Percentiles rank a stretch among this genome's conserved stretches.
These are phyloP conservation scores for Citrus maxima DNA, from an alignment of 345 rosid genomes.

Conservation along the genomic window DNA sequence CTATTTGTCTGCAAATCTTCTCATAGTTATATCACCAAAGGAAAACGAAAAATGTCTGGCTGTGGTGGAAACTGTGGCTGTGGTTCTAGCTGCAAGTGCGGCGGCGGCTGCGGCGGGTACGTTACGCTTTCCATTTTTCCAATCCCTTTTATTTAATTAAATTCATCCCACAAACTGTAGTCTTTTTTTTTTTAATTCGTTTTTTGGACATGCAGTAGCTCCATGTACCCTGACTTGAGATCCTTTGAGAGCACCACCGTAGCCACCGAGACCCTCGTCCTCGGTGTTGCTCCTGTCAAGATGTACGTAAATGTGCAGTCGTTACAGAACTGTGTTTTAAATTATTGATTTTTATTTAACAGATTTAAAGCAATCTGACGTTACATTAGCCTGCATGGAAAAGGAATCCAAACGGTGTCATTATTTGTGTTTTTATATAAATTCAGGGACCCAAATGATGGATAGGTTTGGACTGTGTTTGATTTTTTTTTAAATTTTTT, in stretches of 20 bases:
- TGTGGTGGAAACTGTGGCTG: conserved; percentile 42
- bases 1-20: too few species aligned
- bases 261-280: conserved; percentile 27
- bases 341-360: too few species aligned
- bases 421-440: too few species aligned
- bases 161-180: too few species aligned
- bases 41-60: conserved; percentile 29
- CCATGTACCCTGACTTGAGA: conserved; percentile 45
- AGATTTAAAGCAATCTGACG: too few species aligned
- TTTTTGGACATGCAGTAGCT: conserved; percentile 16
- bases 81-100: conserved; percentile 39
- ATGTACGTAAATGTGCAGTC: background rate
- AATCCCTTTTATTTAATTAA: too few species aligned
- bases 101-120: conserved; percentile 36
- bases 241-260: conserved; percentile 28
- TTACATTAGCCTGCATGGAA: background rate
- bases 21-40: too few species aligned
- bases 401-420: too few species aligned
- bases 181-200: background rate
- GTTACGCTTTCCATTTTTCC: background rate
- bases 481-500: background rate
- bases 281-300: conserved; percentile 32
- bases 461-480: background rate
- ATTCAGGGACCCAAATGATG: background rate
- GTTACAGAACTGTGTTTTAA: too few species aligned